phyloP scores from a whole-genome alignment of 768 basidiomycete genomes.

The Exidia glandulosa region DNA sequence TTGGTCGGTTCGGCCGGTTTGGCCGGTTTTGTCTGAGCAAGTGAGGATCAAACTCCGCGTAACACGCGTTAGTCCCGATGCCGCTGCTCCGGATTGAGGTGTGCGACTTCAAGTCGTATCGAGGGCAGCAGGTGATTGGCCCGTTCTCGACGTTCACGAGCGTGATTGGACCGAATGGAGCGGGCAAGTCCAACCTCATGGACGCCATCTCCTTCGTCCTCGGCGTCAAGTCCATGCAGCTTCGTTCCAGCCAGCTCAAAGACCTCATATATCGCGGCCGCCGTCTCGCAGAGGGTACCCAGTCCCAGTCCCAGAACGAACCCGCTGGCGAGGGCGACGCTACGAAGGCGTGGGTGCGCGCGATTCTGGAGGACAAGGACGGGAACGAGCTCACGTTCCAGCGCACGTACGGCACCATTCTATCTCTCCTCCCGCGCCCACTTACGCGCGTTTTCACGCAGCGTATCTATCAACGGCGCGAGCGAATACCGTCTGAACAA shows the following conservation, averaged over 20 bases:
- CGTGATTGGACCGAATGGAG: constrained; percentile 96
- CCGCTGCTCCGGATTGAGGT: constrained; percentile 80
- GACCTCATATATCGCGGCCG: constrained; percentile 94
- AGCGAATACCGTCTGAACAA: constrained; percentile 88
- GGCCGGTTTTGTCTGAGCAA: too few relatives aligned
- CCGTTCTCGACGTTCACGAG: constrained; percentile 92
- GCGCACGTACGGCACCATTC: constrained; percentile 87
- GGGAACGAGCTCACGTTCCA: constrained; percentile 85
- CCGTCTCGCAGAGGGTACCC: constrained; percentile 42
- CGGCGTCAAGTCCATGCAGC: constrained; percentile 86
- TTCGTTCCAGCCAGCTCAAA: constrained; percentile 86
- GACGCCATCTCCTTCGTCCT: constrained; percentile 99
- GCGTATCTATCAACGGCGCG: constrained; percentile 75
- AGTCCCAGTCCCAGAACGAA: constrained; percentile 32
- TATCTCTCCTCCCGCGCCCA: too few relatives aligned
- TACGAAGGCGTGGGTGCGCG: constrained; percentile 91
- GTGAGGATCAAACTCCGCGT: too few relatives aligned
- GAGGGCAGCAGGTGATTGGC: constrained; percentile 77
- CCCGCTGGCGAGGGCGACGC: constrained; percentile 71
- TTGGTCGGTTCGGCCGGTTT: too few relatives aligned
- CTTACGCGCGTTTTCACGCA: constrained; percentile 30
- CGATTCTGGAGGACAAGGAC: constrained; percentile 69
- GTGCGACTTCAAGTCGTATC: constrained; percentile 95
- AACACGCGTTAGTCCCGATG: too few relatives aligned
- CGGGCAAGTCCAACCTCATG: constrained; percentile 98